Base-by-base conservation (phyloP, 2,329 filamentous ascomycete species). In the Aspergillus sp. region DNA sequence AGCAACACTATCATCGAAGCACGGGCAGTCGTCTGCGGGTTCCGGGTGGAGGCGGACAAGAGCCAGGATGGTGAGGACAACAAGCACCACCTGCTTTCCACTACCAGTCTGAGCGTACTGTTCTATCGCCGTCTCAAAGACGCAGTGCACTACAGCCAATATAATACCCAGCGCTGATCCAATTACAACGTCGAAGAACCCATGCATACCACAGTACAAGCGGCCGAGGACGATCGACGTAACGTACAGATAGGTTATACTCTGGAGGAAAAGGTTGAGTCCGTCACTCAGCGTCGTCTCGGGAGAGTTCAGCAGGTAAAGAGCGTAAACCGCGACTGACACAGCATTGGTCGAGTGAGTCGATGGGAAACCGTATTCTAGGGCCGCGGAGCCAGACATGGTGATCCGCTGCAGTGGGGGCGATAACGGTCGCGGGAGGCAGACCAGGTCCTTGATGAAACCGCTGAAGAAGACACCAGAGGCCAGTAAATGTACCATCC, bases 171-270 rank as follows among this genome's bases (percentile, higher is more conserved):
- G 82, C 13, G 86, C 67, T 54, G 89, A 91, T 6, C 95, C 95
- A 56, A 95, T 75, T 13, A 95, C 77, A 22, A 98, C 92, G 74
- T 99, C 95, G 44, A 95, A 81, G 76, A 98, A 96, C 11, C 95
- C 95, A 76, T 99, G 95, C 95, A 99, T 99, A 60, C 95, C 95
- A 71, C 95, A 99, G 78, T 99, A 98, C 37, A 99, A 80, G 19
- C 95, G 87, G 5, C 95, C 95, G 61, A 98, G 79, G 41, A 97
- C 84, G 69, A 99, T 98, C 24, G 93, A 97, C 12, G 86, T 77
- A 34, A 90, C 91, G 71, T 98, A 99, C 66, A 91, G 88, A 73
- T 95, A 96, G 41, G 89, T 87, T 5, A 90, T 74, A 5, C 76
- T 73, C 70, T 95, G 89, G 24, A 96, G 78, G 4, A 82, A 75